Evolutionary conservation across 179 eudicot genomes (phyloP).

Genomic region (Patellifolia procumbens): DNA sequence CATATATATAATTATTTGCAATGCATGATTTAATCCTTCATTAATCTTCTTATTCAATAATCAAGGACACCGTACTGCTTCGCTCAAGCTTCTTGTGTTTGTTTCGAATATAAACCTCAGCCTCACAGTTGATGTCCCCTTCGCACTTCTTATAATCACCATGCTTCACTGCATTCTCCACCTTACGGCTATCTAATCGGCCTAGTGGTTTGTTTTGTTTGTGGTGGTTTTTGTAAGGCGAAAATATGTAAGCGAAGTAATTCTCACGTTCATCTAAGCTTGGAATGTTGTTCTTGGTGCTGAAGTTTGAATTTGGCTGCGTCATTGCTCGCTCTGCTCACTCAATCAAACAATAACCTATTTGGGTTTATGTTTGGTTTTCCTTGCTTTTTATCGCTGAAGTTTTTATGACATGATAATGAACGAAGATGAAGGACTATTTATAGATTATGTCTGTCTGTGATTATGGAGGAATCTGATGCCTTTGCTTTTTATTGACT

Average conservation of each 20-base stretch:
- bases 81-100: constrained; percentile 27
- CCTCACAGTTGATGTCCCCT: constrained; percentile 30
- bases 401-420: no score
- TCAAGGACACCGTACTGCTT: constrained; percentile 12
- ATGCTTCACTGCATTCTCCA: not conserved
- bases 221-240: constrained; percentile 10
- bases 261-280: constrained; percentile 27
- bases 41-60: not conserved
- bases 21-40: not conserved
- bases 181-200: not conserved
- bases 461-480: no score
- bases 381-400: not conserved
- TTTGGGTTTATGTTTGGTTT: not conserved
- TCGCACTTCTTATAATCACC: constrained; percentile 8
- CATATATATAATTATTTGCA: not conserved
- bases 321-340: constrained; percentile 16
- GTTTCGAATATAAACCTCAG: constrained; percentile 27
- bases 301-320: not conserved
- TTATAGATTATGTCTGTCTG: no score
- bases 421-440: no score
- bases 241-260: constrained; percentile 26
- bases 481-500: no score
- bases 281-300: not conserved
- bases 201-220: not conserved
- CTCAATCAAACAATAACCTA: not conserved